Percentiles rank a stretch among this genome's conserved stretches.
These are phyloP conservation scores for Rhodotorula sp. DNA, from an alignment of 1,284 basidiomycete species.

Conservation along the genomic window DNA sequence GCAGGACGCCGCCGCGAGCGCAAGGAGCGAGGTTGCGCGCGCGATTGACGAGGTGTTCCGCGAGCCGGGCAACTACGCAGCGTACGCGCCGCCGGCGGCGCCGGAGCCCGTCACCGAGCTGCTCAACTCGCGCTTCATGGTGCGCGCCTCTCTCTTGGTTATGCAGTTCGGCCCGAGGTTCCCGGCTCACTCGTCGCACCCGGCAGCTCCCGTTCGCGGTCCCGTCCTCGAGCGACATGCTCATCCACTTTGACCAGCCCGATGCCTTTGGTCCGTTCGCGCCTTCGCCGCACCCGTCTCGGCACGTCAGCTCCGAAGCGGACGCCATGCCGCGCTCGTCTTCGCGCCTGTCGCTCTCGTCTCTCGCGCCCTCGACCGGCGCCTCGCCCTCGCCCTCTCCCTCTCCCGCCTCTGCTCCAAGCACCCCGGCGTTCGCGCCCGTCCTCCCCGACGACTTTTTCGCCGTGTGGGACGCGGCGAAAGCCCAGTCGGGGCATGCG, in stretches of 20 bases:
- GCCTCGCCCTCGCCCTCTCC: background rate
- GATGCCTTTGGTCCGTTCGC: constrained; percentile 40
- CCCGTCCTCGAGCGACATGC: constrained; percentile 34
- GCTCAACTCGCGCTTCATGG: constrained; percentile 42
- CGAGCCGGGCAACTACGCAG: constrained; percentile 20
- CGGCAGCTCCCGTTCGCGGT: constrained; percentile 40
- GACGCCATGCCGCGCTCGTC: constrained; percentile 14
- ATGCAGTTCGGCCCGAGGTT: too few relatives aligned
- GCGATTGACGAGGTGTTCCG: constrained; percentile 37
- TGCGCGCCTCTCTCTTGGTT: too few relatives aligned
- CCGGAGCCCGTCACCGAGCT: constrained; percentile 34
- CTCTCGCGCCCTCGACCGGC: background rate
- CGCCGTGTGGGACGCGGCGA: constrained; percentile 33
- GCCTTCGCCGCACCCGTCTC: background rate
- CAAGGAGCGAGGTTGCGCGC: constrained; percentile 15
- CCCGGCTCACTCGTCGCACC: too few relatives aligned
- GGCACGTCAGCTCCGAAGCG: constrained; percentile 3
- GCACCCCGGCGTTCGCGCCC: constrained; percentile 7
- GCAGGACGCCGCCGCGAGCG: background rate
- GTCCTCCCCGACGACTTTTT: constrained; percentile 41
- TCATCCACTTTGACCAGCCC: constrained; percentile 28
- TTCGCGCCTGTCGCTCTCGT: constrained; percentile 16
- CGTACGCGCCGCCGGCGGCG: constrained; percentile 27
- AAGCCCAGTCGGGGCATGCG: background rate
- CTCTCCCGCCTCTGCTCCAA: background rate